Evolutionary conservation across 768 basidiomycete genomes (phyloP), one percentile per base, ranked within the genome.

Genomic region (Baorangia bicolor): DNA sequence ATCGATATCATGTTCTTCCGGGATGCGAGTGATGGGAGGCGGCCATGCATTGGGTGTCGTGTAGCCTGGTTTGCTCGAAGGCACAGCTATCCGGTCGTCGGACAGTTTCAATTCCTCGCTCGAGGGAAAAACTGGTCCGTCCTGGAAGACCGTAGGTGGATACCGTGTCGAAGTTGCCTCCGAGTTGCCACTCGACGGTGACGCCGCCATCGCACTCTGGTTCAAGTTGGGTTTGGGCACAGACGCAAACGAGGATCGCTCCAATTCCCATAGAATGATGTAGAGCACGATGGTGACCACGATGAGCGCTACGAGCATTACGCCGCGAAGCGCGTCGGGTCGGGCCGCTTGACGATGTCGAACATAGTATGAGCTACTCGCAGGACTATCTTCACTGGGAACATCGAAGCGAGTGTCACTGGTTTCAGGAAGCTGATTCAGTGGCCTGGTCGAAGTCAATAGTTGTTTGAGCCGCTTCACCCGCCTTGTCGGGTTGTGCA

Each of bases 21-120:
- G 75, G 44, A 76, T 52, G 9, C 61, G 68, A 28, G 73, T 75
- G 33, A 76, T 68, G 4, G 65, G 55, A 13, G 74, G 75, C 2
- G 74, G 74, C 69, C 74, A 71, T 35, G 44, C 34, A n/a, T 28
- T 40, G 14, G 31, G 21, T 31, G n/a, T 43, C 23, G 37, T 40
- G 41, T 31, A 45, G 35, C 42, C 39, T 5, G 37, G 33, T 16
- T 38, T 43, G 3, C n/a, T 50, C 13, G 25, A 39, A 39, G 53
- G 12, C 21, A 11, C 28, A 31, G 18, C 34, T 11, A 30, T 25
- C 14, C 4, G 39, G 14, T 31, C 30, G 11, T n/a, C 48, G 12
- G 31, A 18, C 1, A 25, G 8, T 16, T 34, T 41, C 12, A 9
- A 14, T 30, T 7, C 31, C 7, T 34, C 28, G 8, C 3, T 7